A percentile compares a stretch with the other conserved stretches of the same genome.
phyloP scores from a whole-genome alignment of 345 rosid genomes.

The Noccaea bulbosa region DNA sequence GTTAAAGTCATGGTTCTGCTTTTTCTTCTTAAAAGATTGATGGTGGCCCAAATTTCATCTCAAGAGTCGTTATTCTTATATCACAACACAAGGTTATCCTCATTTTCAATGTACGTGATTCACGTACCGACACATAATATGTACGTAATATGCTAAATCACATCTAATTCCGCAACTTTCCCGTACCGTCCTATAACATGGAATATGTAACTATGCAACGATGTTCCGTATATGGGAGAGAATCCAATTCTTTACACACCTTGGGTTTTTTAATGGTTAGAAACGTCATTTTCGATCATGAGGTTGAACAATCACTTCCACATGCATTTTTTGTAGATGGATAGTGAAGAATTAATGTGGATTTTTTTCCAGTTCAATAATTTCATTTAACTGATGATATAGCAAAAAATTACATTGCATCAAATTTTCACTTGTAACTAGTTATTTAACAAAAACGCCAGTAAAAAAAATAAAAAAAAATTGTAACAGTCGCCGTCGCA shows the following conservation, averaged over 20 bases:
- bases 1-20: background rate
- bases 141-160: slow-evolving; percentile 26
- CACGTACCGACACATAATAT: slow-evolving; percentile 35
- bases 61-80: slow-evolving; percentile 37
- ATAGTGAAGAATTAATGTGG: slow-evolving; percentile 7
- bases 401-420: background rate
- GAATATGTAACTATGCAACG: slow-evolving; percentile 31
- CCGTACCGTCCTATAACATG: slow-evolving; percentile 41
- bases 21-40: background rate
- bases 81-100: slow-evolving; percentile 30
- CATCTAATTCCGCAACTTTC: slow-evolving; percentile 21
- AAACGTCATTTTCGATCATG: background rate
- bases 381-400: background rate
- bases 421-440: background rate
- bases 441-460: background rate
- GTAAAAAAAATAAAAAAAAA: too few relatives aligned
- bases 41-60: slow-evolving; percentile 29
- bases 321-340: slow-evolving; percentile 5
- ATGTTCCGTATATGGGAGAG: slow-evolving; percentile 2
- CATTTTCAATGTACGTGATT: slow-evolving; percentile 16
- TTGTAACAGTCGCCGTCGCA: background rate
- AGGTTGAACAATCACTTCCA: slow-evolving; percentile 10
- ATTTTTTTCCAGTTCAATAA: background rate
- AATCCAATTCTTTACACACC: slow-evolving; percentile 33
- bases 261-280: slow-evolving; percentile 3